Evolutionary conservation across 495 filamentous ascomycete species (phyloP).

Genomic region (Penicillium dipodomyicola): DNA sequence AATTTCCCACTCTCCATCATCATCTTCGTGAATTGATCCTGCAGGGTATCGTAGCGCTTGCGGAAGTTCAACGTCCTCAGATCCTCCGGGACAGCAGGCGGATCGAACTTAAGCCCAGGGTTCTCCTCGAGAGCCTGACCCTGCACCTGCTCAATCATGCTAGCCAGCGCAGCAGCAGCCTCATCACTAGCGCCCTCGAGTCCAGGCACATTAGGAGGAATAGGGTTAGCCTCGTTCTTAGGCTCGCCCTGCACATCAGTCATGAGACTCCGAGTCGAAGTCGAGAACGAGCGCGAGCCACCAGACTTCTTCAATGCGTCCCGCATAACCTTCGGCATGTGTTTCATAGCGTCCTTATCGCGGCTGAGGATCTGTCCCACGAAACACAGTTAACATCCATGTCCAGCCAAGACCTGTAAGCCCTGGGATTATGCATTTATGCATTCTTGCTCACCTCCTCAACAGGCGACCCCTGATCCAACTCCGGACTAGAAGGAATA

Average conservation of each 20-base stretch:
- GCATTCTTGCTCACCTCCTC: conserved; percentile 52
- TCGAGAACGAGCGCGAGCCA: conserved; percentile 59
- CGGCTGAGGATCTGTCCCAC: conserved; percentile 58
- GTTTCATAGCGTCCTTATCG: conserved; percentile 59
- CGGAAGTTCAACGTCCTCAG: conserved; percentile 58
- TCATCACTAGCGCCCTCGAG: conserved; percentile 17
- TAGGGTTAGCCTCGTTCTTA: conserved; percentile 9
- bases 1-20: conserved; percentile 89
- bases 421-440: too few relatives aligned
- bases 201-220: background rate
- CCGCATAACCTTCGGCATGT: conserved; percentile 67
- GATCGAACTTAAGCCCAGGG: conserved; percentile 68
- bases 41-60: conserved; percentile 74
- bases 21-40: conserved; percentile 83
- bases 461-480: conserved; percentile 64
- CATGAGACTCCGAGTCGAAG: conserved; percentile 42
- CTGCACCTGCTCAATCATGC: conserved; percentile 40
- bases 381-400: conserved; percentile 1
- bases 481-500: conserved; percentile 53
- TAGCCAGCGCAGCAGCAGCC: conserved; percentile 37
- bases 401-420: background rate
- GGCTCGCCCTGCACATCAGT: conserved; percentile 24
- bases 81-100: conserved; percentile 61
- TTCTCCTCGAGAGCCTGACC: conserved; percentile 29
- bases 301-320: conserved; percentile 49